These are phyloP conservation scores for Basidiobolus heterosporus DNA, from an alignment of 371 early-diverging fungal species.

Conservation along the genomic window DNA sequence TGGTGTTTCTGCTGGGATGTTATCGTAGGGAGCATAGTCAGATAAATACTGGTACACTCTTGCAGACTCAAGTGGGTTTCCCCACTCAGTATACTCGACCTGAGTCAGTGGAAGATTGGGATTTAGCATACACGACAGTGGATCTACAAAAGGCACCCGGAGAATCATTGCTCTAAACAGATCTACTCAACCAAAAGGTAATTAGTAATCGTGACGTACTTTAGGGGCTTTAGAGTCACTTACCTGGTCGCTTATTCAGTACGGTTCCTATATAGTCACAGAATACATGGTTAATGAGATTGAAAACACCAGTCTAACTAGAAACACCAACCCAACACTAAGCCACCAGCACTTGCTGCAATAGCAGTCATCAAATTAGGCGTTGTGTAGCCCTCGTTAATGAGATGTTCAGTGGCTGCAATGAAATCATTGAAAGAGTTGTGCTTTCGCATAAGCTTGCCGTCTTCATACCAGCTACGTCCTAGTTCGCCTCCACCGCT, in stretches of 20 bases:
- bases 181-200: slow-evolving; percentile 15
- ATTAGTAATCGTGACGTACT: neutral
- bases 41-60: slow-evolving; percentile 37
- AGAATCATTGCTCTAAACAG: slow-evolving; percentile 58
- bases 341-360: slow-evolving; percentile 67
- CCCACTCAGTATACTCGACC: slow-evolving; percentile 76
- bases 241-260: slow-evolving; percentile 43
- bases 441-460: slow-evolving; percentile 19
- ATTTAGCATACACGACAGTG: slow-evolving; percentile 61
- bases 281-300: neutral
- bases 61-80: slow-evolving; percentile 33
- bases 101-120: slow-evolving; percentile 54
- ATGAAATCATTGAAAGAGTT: slow-evolving; percentile 30
- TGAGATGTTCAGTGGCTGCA: slow-evolving; percentile 22
- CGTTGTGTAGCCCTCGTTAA: slow-evolving; percentile 17
- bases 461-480: slow-evolving; percentile 24
- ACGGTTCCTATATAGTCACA: slow-evolving; percentile 28
- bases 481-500: slow-evolving; percentile 35
- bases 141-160: slow-evolving; percentile 76
- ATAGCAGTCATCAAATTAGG: slow-evolving; percentile 31
- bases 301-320: neutral
- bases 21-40: slow-evolving; percentile 66
- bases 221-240: neutral
- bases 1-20: slow-evolving; percentile 16
- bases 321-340: slow-evolving; percentile 27